Base-by-base conservation (phyloP, 2,329 filamentous ascomycete species). In the Exserohilum turcica region DNA sequence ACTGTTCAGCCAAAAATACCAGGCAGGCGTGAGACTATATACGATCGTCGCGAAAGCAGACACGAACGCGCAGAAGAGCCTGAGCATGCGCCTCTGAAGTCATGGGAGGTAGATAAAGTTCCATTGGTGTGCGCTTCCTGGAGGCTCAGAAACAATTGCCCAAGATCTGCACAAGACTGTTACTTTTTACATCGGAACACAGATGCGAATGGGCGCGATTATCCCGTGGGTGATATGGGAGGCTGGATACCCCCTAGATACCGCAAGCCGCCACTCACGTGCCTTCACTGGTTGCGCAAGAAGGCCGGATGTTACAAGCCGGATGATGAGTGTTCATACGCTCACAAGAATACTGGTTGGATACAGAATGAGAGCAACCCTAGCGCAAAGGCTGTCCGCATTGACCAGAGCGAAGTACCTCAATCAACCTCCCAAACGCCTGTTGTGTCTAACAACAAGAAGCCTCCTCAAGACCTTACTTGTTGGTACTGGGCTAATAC, bases 261-360 rank as follows among this genome's bases (percentile, higher is more conserved):
- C 36, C 52, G 50, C 16, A 57, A 48, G 6, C 66, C 64, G 10
- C 67, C 69, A 4, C 19, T 69, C 28, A 74, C 67, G 5, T 74
- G 72, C 44, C 38, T 6, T 1, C 66, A 35, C 32, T 74, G 69
- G 68, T 52, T 72, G 21, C 52, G 36, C 2, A 44, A 44, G 5
- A 40, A 33, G 7, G 13, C n/a, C 2, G 59, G 60, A 1, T 73
- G 70, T 40, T 53, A 8, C 0, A 63, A 61, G 12, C 9, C 61
- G 16, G 60, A 48, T 4, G 57, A 66, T 6, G 52, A 67, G 2
- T 73, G 71, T 33, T 1, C 2, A 1, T 73, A 56, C 45, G 67
- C 70, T 13, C 71, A 74, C 29, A 32, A 43, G 19, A 69, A 74
- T 47, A 74, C 71, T 16, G 71, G 71, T 16, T 68, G 16, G 36